A percentile compares a stretch with the other conserved stretches of the same genome.
These are phyloP conservation scores for Scutellaria minor DNA, from an alignment of 257 asterid genomes.

Conservation along the genomic window DNA sequence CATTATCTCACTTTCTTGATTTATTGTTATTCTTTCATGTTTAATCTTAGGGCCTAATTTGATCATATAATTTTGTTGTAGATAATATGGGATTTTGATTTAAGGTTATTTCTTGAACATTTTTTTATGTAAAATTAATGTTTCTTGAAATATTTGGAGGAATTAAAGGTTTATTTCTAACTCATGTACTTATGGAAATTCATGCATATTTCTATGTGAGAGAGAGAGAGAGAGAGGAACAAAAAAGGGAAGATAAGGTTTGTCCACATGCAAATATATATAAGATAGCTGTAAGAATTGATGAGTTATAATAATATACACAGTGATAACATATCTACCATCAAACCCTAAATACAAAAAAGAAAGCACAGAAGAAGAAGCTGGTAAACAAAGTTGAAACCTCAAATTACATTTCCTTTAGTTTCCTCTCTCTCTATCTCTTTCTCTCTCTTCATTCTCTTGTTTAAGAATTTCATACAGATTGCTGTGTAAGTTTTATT, in stretches of 20 bases:
- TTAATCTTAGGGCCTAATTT: neutral
- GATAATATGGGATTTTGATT: neutral
- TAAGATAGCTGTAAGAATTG: neutral
- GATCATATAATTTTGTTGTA: neutral
- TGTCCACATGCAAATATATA: slow-evolving; percentile 29
- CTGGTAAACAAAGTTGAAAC: slow-evolving; percentile 27
- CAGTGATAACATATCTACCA: neutral
- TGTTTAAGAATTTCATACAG: slow-evolving; percentile 37
- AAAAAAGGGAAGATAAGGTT: slow-evolving; percentile 28
- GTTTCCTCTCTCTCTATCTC: slow-evolving; percentile 6
- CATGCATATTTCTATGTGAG: neutral
- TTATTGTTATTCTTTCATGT: neutral
- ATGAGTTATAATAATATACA: too few species aligned
- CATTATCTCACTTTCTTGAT: slow-evolving; percentile 35
- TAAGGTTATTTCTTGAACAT: neutral
- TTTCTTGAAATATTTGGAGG: slow-evolving; percentile 6
- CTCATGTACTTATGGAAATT: neutral
- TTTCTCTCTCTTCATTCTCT: slow-evolving; percentile 31
- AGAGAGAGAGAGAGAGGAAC: neutral
- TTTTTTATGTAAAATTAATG: neutral
- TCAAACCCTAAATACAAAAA: slow-evolving; percentile 48
- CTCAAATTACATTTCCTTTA: slow-evolving; percentile 1
- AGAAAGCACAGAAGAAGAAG: slow-evolving; percentile 41
- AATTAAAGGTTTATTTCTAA: neutral
- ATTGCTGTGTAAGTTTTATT: slow-evolving; percentile 37